Evolutionary conservation across 116 monocot species (phyloP).

Genomic region (Posidonia oceanica): DNA sequence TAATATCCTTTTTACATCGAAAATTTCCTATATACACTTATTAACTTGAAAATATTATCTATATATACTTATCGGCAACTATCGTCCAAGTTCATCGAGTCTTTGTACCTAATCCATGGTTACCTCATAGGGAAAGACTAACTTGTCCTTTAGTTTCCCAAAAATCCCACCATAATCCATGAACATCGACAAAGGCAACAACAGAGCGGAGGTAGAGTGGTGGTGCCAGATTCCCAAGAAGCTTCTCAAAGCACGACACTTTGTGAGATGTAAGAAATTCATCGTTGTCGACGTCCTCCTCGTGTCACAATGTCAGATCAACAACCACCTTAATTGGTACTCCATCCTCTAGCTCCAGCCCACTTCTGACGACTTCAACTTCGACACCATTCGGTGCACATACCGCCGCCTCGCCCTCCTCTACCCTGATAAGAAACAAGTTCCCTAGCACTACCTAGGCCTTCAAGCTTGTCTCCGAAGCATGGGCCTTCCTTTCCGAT

Average conservation of each 20-base stretch:
- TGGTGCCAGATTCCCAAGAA: conserved; percentile 30
- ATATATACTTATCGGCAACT: too few relatives aligned
- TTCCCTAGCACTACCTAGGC: conserved; percentile 32
- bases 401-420: conserved; percentile 80
- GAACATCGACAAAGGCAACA: background rate
- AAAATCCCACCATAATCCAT: background rate
- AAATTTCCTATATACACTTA: too few relatives aligned
- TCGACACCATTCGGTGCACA: conserved; percentile 11
- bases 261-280: conserved; percentile 59
- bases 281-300: conserved; percentile 58
- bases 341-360: conserved; percentile 47
- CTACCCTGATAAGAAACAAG: conserved; percentile 24
- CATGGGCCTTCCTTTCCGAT: conserved; percentile 54
- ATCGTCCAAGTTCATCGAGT: too few relatives aligned
- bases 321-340: conserved; percentile 37
- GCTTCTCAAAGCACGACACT: conserved; percentile 47
- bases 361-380: conserved; percentile 7
- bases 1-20: too few relatives aligned
- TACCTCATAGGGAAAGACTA: too few relatives aligned
- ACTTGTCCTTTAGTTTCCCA: too few relatives aligned
- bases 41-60: too few relatives aligned
- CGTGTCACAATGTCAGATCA: conserved; percentile 23
- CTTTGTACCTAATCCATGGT: too few relatives aligned
- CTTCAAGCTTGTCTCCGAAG: conserved; percentile 42
- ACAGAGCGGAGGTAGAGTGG: conserved; percentile 23